phyloP scores from a whole-genome alignment of 2,329 filamentous ascomycete genomes.

The Aureobasidium mangrovei region DNA sequence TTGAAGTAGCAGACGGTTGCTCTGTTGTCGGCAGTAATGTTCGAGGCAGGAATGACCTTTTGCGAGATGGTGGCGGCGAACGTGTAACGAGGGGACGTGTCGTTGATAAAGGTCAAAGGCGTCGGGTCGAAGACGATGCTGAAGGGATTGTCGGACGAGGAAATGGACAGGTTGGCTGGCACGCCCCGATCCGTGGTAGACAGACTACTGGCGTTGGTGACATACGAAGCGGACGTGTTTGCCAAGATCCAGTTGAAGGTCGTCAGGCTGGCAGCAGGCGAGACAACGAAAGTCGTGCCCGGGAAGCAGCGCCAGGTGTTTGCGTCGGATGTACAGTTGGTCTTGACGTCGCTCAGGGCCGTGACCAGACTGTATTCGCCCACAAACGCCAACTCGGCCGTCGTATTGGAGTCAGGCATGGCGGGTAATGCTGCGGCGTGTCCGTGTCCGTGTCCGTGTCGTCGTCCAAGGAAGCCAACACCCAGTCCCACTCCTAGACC shows the following conservation, averaged over 20 bases:
- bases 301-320: slow-evolving; percentile 57
- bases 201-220: slow-evolving; percentile 44
- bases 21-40: slow-evolving; percentile 36
- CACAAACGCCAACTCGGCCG: slow-evolving; percentile 36
- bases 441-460: neutral
- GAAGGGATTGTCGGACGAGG: slow-evolving; percentile 48
- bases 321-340: slow-evolving; percentile 50
- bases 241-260: slow-evolving; percentile 56
- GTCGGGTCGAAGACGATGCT: slow-evolving; percentile 47
- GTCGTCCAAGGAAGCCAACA: slow-evolving; percentile 22
- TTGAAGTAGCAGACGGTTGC: slow-evolving; percentile 51
- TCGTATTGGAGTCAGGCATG: slow-evolving; percentile 12
- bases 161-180: slow-evolving; percentile 31
- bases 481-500: slow-evolving; percentile 33
- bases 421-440: slow-evolving; percentile 14
- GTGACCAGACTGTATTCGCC: slow-evolving; percentile 56
- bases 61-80: slow-evolving; percentile 50
- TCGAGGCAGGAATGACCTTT: slow-evolving; percentile 41
- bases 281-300: slow-evolving; percentile 40
- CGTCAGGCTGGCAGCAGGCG: slow-evolving; percentile 31
- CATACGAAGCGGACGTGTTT: slow-evolving; percentile 30
- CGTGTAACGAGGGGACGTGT: slow-evolving; percentile 44
- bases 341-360: slow-evolving; percentile 44
- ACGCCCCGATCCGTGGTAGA: slow-evolving; percentile 45
- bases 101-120: slow-evolving; percentile 42